Conservation (phyloP, 768 basidiomycete species). For the Tricholoma hemisulphureum region DNA sequence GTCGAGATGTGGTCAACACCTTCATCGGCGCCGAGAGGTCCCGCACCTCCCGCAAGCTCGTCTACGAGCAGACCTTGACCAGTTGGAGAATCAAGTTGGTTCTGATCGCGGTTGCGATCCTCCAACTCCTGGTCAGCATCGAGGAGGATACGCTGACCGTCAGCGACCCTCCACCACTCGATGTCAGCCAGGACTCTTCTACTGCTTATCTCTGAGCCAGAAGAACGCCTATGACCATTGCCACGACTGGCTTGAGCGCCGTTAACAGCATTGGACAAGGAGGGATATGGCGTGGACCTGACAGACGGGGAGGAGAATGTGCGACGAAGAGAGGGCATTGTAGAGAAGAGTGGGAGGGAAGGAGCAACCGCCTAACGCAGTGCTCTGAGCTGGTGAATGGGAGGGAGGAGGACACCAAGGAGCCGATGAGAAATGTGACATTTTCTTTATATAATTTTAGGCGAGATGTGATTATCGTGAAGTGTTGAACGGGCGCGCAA, state of each 20-base stretch:
- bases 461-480: slow-evolving; percentile 30
- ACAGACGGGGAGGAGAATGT: slow-evolving; percentile 68
- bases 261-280: slow-evolving; percentile 34
- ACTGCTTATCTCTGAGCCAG: slow-evolving; percentile 60
- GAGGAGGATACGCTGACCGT: slow-evolving; percentile 56
- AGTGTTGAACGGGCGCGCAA: slow-evolving; percentile 12
- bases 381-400: slow-evolving; percentile 26
- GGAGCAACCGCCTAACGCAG: slow-evolving; percentile 53
- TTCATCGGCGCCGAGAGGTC: slow-evolving; percentile 35
- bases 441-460: slow-evolving; percentile 45
- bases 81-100: slow-evolving; percentile 26
- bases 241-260: slow-evolving; percentile 30
- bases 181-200: slow-evolving; percentile 82
- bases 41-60: slow-evolving; percentile 21
- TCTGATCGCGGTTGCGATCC: slow-evolving; percentile 39
- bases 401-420: slow-evolving; percentile 33
- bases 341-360: slow-evolving; percentile 23
- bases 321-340: slow-evolving; percentile 79
- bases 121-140: slow-evolving; percentile 44
- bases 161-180: slow-evolving; percentile 83
- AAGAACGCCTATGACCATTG: slow-evolving; percentile 58
- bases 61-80: slow-evolving; percentile 13
- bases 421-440: slow-evolving; percentile 31
- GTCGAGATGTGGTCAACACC: slow-evolving; percentile 38
- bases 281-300: slow-evolving; percentile 66